Percentiles rank a stretch among this genome's conserved stretches.
Evolutionary conservation across 108 stramenopile species (phyloP).

Genomic region (Skeletonema costatum): DNA sequence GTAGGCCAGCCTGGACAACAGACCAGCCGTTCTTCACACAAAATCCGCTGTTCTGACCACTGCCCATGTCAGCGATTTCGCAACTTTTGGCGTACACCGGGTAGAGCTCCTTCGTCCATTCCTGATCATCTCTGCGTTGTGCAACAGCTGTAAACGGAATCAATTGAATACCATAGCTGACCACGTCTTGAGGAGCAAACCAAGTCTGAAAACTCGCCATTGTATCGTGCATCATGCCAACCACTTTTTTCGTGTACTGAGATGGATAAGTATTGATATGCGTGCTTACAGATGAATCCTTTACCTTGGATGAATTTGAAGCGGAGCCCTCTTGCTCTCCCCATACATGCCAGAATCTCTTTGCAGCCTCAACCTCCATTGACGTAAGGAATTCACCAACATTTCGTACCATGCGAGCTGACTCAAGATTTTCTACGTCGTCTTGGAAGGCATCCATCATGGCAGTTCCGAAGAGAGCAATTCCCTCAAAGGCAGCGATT

Average conservation of each 20-base stretch:
- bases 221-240: conserved; percentile 84
- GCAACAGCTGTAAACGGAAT: conserved; percentile 88
- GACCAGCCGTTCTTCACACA: conserved; percentile 76
- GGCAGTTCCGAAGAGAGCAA: conserved; percentile 86
- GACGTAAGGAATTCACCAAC: conserved; percentile 78
- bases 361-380: conserved; percentile 84
- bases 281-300: neutral
- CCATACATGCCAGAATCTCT: conserved; percentile 91
- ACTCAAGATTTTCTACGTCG: conserved; percentile 50
- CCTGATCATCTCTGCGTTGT: conserved; percentile 77
- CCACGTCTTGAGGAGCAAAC: conserved; percentile 69
- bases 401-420: conserved; percentile 58
- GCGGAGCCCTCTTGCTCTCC: conserved; percentile 3
- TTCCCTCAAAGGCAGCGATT: conserved; percentile 91
- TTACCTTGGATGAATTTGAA: neutral
- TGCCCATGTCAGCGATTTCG: conserved; percentile 23
- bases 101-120: conserved; percentile 77
- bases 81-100: conserved; percentile 77
- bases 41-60: conserved; percentile 33
- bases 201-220: conserved; percentile 56
- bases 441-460: conserved; percentile 62
- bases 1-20: conserved; percentile 63
- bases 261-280: conserved; percentile 59
- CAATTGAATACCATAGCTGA: conserved; percentile 88
- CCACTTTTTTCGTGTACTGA: conserved; percentile 56